phyloP scores from a whole-genome alignment of 805 yeast genomes.

The Myxozyma melibiosi region DNA sequence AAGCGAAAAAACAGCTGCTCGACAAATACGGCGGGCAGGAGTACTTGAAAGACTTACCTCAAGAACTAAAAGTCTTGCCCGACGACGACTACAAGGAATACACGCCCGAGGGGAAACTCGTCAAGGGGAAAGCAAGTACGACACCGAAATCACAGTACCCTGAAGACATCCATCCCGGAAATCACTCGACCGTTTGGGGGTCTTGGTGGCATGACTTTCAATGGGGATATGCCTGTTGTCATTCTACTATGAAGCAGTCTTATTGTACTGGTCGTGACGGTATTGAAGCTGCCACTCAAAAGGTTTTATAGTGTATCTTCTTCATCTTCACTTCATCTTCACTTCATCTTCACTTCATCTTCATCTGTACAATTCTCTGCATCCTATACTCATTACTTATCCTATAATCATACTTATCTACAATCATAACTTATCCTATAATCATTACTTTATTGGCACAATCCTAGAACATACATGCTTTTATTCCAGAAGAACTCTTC shows the following conservation, averaged over 20 bases:
- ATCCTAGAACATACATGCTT: constrained; percentile 3
- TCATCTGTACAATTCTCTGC: too few relatives aligned
- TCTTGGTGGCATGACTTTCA: constrained; percentile 47
- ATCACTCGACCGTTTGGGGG: constrained; percentile 50
- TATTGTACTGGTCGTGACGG: constrained; percentile 43
- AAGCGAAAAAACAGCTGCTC: constrained; percentile 42
- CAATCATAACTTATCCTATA: too few relatives aligned
- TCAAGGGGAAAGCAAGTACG: constrained; percentile 14
- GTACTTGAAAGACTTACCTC: constrained; percentile 26
- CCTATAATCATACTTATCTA: too few relatives aligned
- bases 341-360: too few relatives aligned
- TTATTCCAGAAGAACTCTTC: neutral
- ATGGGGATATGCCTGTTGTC: constrained; percentile 53
- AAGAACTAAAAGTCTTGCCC: constrained; percentile 15
- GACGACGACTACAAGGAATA: constrained; percentile 20
- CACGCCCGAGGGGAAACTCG: constrained; percentile 17
- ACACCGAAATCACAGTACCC: constrained; percentile 39
- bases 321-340: too few relatives aligned
- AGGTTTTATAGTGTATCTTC: constrained; percentile 1
- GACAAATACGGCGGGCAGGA: constrained; percentile 46
- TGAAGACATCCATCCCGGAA: constrained; percentile 46
- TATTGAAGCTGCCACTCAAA: constrained; percentile 19
- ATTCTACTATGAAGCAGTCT: constrained; percentile 41
- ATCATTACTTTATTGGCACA: constrained; percentile 16
- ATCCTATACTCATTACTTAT: too few relatives aligned